Conservation (phyloP, 306 rosid genomes). For the Aeschynomene evenia region DNA sequence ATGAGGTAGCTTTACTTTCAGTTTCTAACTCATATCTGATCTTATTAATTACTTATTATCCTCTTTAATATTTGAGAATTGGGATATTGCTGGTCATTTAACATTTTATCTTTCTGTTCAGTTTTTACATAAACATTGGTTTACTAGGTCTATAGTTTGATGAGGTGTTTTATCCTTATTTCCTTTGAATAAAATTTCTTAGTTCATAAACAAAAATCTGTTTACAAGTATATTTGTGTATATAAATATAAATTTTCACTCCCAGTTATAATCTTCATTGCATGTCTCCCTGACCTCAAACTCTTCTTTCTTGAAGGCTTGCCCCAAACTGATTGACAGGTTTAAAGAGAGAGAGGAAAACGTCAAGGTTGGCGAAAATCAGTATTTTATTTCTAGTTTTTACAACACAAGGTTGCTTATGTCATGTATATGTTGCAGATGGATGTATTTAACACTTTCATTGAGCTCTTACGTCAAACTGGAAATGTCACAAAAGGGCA, state of each 20-base stretch:
- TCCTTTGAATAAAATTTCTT: background rate
- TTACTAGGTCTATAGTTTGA: slow-evolving; percentile 11
- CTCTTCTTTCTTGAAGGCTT: slow-evolving; percentile 61
- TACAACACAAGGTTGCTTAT: slow-evolving; percentile 28
- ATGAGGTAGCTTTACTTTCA: slow-evolving; percentile 61
- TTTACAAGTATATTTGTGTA: background rate
- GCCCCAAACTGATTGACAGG: slow-evolving; percentile 96
- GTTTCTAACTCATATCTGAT: background rate
- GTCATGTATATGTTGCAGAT: slow-evolving; percentile 64
- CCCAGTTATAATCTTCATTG: slow-evolving; percentile 12
- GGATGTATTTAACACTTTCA: slow-evolving; percentile 94
- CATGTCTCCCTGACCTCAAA: slow-evolving; percentile 23
- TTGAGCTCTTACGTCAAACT: slow-evolving; percentile 94
- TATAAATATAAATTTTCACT: background rate
- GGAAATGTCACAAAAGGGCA: slow-evolving; percentile 98
- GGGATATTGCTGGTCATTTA: background rate
- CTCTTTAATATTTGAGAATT: slow-evolving; percentile 4
- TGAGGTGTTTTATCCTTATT: background rate
- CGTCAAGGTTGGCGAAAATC: slow-evolving; percentile 69
- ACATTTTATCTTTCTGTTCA: background rate
- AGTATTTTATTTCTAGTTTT: slow-evolving; percentile 12
- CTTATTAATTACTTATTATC: background rate
- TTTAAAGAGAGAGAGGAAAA: slow-evolving; percentile 98
- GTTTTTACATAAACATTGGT: slow-evolving; percentile 1
- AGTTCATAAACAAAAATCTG: background rate